Evolutionary conservation across 1,139 yeast genomes (phyloP).

Genomic region (Magnusiomyces sp.): DNA sequence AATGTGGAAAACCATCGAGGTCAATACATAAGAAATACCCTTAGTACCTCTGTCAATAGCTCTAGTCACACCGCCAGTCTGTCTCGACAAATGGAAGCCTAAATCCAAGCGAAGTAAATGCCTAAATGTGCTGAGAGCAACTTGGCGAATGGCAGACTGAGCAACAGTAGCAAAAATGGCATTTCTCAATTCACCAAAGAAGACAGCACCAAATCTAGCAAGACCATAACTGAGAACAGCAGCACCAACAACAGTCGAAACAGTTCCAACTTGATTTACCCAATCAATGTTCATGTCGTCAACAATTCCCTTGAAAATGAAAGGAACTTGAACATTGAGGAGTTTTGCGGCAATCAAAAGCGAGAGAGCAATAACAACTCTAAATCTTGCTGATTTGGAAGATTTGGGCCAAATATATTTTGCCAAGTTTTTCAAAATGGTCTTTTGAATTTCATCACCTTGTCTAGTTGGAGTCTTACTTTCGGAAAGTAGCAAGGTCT

Average conservation of each 20-base stretch:
- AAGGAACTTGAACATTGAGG: slow-evolving; percentile 91
- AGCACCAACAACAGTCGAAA: slow-evolving; percentile 51
- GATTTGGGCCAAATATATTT: slow-evolving; percentile 84
- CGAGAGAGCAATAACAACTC: slow-evolving; percentile 70
- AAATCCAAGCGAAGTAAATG: slow-evolving; percentile 80
- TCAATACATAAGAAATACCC: slow-evolving; percentile 86
- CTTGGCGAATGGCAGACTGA: slow-evolving; percentile 86
- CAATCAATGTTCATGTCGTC: slow-evolving; percentile 93
- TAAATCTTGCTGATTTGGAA: slow-evolving; percentile 55
- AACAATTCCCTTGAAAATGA: slow-evolving; percentile 78
- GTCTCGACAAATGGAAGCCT: slow-evolving; percentile 81
- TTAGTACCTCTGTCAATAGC: slow-evolving; percentile 98
- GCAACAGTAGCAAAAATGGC: slow-evolving; percentile 95
- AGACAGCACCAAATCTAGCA: slow-evolving; percentile 87
- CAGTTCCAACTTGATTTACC: slow-evolving; percentile 53
- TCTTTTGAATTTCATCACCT: slow-evolving; percentile 18
- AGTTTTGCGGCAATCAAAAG: slow-evolving; percentile 72
- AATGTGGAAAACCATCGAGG: slow-evolving; percentile 95
- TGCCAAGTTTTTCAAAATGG: slow-evolving; percentile 36
- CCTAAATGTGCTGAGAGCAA: slow-evolving; percentile 77
- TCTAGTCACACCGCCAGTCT: slow-evolving; percentile 92
- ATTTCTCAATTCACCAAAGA: slow-evolving; percentile 88
- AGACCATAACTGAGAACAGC: slow-evolving; percentile 85
- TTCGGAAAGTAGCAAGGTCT: slow-evolving; percentile 10
- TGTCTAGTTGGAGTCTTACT: slow-evolving; percentile 3